phyloP scores from a whole-genome alignment of 805 yeast genomes.

The Yamadazyma endophytica region DNA sequence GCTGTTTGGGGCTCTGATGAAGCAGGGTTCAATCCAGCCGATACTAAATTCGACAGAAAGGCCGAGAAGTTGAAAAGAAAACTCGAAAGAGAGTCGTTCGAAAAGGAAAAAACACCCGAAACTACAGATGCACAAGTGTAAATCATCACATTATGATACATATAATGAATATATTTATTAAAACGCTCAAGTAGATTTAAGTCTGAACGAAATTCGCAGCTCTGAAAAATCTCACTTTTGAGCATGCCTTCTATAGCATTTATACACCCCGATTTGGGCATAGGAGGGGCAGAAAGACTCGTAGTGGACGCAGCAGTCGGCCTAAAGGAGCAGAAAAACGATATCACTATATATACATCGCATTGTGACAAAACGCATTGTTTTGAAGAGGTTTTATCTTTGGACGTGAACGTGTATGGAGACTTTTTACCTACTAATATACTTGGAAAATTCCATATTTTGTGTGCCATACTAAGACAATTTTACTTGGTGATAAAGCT shows the following conservation, averaged over 20 bases:
- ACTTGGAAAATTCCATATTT: conserved; percentile 64
- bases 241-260: too few relatives aligned
- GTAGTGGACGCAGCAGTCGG: conserved; percentile 95
- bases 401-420: conserved; percentile 72
- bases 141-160: too few relatives aligned
- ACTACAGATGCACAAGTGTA: too few relatives aligned
- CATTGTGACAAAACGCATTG: conserved; percentile 86
- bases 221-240: too few relatives aligned
- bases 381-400: conserved; percentile 76
- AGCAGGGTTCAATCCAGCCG: conserved; percentile 90
- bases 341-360: conserved; percentile 73
- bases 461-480: conserved; percentile 84
- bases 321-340: conserved; percentile 61
- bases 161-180: too few relatives aligned
- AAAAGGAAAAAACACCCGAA: conserved; percentile 14
- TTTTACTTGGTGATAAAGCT: conserved; percentile 51
- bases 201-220: too few relatives aligned
- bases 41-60: conserved; percentile 62
- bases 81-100: conserved; percentile 38
- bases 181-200: too few relatives aligned
- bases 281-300: conserved; percentile 96
- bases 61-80: conserved; percentile 53
- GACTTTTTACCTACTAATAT: conserved; percentile 76
- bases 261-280: conserved; percentile 93
- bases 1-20: conserved; percentile 82